A percentile compares a stretch with the other conserved stretches of the same genome.
These are phyloP conservation scores for Petunia secreta DNA, from an alignment of 257 asterid genomes.

Conservation along the genomic window DNA sequence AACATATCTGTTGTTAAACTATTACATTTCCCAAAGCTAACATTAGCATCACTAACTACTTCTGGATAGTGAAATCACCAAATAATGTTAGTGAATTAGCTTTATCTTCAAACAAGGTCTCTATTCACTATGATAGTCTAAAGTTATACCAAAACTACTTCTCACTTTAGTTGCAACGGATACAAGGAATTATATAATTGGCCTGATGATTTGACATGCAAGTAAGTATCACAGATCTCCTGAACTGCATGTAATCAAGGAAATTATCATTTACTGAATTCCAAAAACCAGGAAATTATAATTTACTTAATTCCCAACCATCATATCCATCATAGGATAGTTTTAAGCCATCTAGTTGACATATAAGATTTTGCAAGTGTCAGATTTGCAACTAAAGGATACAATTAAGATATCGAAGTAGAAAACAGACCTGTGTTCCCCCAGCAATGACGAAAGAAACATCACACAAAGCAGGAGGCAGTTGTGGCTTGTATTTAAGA, in stretches of 20 bases:
- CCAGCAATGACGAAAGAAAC: conserved; percentile 64
- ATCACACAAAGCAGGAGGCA: conserved; percentile 70
- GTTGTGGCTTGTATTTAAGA: conserved; percentile 74
- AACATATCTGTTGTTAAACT: neutral
- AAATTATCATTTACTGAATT: neutral
- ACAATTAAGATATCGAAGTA: neutral
- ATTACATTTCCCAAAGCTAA: neutral
- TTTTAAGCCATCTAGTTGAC: neutral
- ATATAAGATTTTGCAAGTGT: neutral
- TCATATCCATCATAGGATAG: neutral
- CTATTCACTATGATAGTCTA: neutral
- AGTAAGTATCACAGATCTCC: neutral
- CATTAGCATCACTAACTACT: neutral
- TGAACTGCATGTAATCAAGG: neutral
- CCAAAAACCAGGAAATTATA: neutral
- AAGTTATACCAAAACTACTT: neutral
- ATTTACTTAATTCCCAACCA: neutral
- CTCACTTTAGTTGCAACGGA: neutral
- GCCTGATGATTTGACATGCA: neutral
- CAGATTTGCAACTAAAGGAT: neutral
- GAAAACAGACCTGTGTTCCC: conserved; percentile 69
- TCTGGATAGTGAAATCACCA: neutral
- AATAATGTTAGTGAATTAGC: neutral
- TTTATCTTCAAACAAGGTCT: neutral
- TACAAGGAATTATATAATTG: neutral